A percentile compares a stretch with the other conserved stretches of the same genome.
Evolutionary conservation across 164 flowering plant species (phyloP).

Genomic region (Nymphaea colorata): DNA sequence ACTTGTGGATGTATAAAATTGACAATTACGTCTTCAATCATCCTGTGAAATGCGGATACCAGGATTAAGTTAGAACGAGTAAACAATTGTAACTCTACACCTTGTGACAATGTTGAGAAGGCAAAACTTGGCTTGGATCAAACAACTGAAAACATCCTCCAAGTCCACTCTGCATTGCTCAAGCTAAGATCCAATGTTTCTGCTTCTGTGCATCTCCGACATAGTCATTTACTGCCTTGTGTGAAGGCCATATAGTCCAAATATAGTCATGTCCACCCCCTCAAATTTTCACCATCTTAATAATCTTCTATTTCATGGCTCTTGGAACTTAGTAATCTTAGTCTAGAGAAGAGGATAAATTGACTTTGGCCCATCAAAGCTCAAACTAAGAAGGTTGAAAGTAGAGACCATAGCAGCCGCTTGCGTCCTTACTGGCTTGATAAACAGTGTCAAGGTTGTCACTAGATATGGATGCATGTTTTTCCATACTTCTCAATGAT

Average conservation of each 20-base stretch:
- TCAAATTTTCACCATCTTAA: conserved; percentile 17
- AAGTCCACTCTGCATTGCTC: conserved; percentile 5
- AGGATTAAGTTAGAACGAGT: background rate
- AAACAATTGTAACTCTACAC: background rate
- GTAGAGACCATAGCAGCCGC: conserved; percentile 13
- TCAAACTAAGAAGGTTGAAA: conserved; percentile 21
- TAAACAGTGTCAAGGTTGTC: conserved; percentile 8
- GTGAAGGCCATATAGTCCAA: conserved; percentile 8
- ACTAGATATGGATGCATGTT: background rate
- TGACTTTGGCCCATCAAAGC: conserved; percentile 14
- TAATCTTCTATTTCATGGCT: conserved; percentile 10
- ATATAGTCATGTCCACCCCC: conserved; percentile 15
- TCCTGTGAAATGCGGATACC: background rate
- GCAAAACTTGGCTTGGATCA: background rate
- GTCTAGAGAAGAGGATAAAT: conserved; percentile 18
- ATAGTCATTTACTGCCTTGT: conserved; percentile 11
- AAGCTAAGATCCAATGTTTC: conserved; percentile 30
- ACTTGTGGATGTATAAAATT: too few species aligned
- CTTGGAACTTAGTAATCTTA: conserved; percentile 19
- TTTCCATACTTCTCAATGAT: conserved; percentile 16
- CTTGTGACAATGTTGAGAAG: background rate
- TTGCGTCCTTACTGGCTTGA: conserved; percentile 23
- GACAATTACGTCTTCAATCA: background rate
- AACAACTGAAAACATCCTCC: background rate
- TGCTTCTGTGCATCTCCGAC: conserved; percentile 21